Evolutionary conservation across 208 protist genomes (phyloP), one percentile per base, ranked within the genome.

Genomic region (Lotmaria passim): DNA sequence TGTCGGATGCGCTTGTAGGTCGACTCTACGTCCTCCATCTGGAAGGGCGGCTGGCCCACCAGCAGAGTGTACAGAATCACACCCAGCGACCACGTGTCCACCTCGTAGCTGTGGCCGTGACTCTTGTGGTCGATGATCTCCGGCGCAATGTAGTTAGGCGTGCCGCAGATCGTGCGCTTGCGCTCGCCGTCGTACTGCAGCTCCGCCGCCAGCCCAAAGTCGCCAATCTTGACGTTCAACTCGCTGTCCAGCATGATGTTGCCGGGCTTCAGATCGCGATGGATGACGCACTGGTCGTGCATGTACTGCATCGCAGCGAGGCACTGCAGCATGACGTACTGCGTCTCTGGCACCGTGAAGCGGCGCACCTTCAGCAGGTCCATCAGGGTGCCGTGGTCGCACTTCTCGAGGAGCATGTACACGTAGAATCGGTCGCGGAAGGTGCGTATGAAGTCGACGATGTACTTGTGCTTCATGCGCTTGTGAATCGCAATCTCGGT

Each of bases 341-440:
- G 83, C 48, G 94, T 96, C 83, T 99, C 98, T 11, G 81, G 43
- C 38, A 99, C 97, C 10, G 73, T 91, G 14, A 99, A 82, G 33
- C 86, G 78, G 56, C 96, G 90, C 30, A 82, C 76, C 71, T 98
- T 98, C 36, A 98, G 77, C 31, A 99, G 68, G 55, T 99, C 98
- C 85, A 98, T 97, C 62, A 99, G 70, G 15, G 98, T 98, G 77
- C 98, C 80, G 71, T 98, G 90, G 67, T 82, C 81, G 79, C 98
- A 99, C 63, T 99, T 83, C 82, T 99, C 98, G n/a, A 99, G 81
- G 33, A 99, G 59, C 63, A 99, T 99, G 83, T 99, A 99, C 23
- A 99, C 95, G 77, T 98, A 97, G 33, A 92, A 85, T 62, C 93
- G 67, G 75, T 99, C 98, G 69, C 99, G 96, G 74, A 99, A 99